These are phyloP conservation scores for Penicillium sp. DNA, from an alignment of 2,329 filamentous ascomycete species.

Conservation along the genomic window DNA sequence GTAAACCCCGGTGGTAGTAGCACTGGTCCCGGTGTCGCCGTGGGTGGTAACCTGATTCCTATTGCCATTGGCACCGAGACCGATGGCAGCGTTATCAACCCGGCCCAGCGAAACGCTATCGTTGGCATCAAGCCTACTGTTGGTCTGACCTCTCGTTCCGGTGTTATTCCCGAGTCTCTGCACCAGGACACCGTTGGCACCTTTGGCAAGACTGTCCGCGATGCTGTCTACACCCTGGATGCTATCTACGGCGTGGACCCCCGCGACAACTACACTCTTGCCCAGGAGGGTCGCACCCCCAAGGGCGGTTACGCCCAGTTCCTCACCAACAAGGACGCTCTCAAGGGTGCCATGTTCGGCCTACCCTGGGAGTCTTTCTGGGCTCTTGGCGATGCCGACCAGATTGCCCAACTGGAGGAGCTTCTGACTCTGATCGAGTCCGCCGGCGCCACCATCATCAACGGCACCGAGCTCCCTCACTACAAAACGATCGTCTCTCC, in stretches of 20 bases:
- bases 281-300: conserved; percentile 54
- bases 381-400: conserved; percentile 54
- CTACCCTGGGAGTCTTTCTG: conserved; percentile 69
- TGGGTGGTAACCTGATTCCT: conserved; percentile 57
- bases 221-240: conserved; percentile 62
- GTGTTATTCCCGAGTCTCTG: conserved; percentile 60
- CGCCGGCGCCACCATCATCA: conserved; percentile 63
- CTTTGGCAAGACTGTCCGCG: conserved; percentile 63
- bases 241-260: conserved; percentile 61
- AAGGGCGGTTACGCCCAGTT: conserved; percentile 54
- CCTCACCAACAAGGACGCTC: conserved; percentile 49
- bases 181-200: conserved; percentile 66
- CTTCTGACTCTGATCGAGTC: conserved; percentile 51
- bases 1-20: conserved; percentile 64
- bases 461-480: conserved; percentile 63
- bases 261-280: conserved; percentile 61
- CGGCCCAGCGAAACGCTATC: conserved; percentile 62
- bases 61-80: conserved; percentile 71
- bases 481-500: conserved; percentile 59
- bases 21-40: conserved; percentile 60
- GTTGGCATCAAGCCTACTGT: conserved; percentile 74
- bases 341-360: conserved; percentile 62
- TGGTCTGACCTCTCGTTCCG: conserved; percentile 61
- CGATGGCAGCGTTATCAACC: conserved; percentile 66
- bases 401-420: conserved; percentile 51